Base-by-base conservation (phyloP, 805 yeast species). In the Blastobotrys peoriensis region DNA sequence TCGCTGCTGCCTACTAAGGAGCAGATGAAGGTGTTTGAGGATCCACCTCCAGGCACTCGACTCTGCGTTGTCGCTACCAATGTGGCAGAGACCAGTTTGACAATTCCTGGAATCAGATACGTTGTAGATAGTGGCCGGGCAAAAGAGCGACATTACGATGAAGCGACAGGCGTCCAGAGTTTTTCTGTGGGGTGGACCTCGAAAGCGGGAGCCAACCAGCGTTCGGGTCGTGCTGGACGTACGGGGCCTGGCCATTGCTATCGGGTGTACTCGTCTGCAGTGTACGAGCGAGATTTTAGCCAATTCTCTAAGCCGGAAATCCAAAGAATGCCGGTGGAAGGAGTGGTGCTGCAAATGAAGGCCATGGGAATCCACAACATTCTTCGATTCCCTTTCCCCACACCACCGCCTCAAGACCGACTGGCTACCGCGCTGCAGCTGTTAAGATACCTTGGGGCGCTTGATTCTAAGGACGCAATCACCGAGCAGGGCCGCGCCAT, bases 201-300 rank as follows among this genome's bases (percentile, higher is more conserved):
- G 38, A 88, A 93, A 57, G 99, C 99, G 1, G 83, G 95, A 47
- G 91, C 98, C 0, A 93, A 79, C 53, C 99, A 93, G 69, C 76
- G 99, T 68, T 68, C 94, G 16, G 98, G 98, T 60, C 81, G 98
- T 71, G 98, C 98, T 41, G 98, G 97, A 61, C 82, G 98, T 74
- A 89, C 96, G 0, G 98, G 98, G 0, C 97, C 98, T 0, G 99
- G 99, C 47, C 98, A 93, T 59, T 86, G 96, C 62, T 93, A 93
- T 62, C 70, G 98, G 48, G 64, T 93, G 10, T 93, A 73, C 57
- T 91, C 98, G 0, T 89, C 98, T 13, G 98, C 98, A 1, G 84
- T 94, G 5, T 93, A 71, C 62, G 97, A 93, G 60, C 76, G 80
- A 50, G 93, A 83, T 52, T 93, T 93, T 60, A 71, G 71, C 3